Evolutionary conservation across 2,329 filamentous ascomycete genomes (phyloP), one percentile per base, ranked within the genome.

Genomic region (Fusarium oxysporum): DNA sequence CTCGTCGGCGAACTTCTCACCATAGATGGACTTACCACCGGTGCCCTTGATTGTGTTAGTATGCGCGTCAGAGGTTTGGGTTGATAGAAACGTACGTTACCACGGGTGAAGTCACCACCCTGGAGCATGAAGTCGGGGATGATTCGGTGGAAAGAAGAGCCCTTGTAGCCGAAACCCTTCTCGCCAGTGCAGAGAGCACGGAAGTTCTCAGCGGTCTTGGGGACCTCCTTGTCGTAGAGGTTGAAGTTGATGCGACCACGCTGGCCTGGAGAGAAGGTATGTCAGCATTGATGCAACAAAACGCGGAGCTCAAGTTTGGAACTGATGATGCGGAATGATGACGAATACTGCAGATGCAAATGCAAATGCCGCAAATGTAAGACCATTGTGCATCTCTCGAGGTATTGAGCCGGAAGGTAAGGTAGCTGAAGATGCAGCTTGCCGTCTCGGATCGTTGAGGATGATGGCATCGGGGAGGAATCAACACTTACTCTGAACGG

Each of bases 81-180:
- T 19, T 47, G 23, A 44, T 3, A 28, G 14, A 25, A 48, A 86
- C 93, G 84, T 88, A 97, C 95, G 85, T 97, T 96, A 82, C 91
- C 91, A 82, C 93, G 93, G 85, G 94, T 97, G 88, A 97, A 97
- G 89, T 97, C 94, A 89, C 94, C 94, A 83, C 94, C 95, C 90
- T 97, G 95, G 79, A 97, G 92, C 95, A 97, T 97, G 90, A 97
- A 97, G 65, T 94, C 84, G 78, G 93, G 93, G 85, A 97, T 97
- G 85, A 97, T 92, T 79, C 95, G 94, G 90, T 97, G 94, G 92
- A 97, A 97, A 77, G 89, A 88, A 78, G 93, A 96, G 81, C 90
- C 91, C 83, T 89, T 84, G 89, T 97, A 97, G 78, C 94, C 93
- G 84, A 93, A 92, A 81, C 93, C 93, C 86, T 94, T 90, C 87